phyloP scores from a whole-genome alignment of 148 eudicot genomes.

The Talinum fruticosum region DNA sequence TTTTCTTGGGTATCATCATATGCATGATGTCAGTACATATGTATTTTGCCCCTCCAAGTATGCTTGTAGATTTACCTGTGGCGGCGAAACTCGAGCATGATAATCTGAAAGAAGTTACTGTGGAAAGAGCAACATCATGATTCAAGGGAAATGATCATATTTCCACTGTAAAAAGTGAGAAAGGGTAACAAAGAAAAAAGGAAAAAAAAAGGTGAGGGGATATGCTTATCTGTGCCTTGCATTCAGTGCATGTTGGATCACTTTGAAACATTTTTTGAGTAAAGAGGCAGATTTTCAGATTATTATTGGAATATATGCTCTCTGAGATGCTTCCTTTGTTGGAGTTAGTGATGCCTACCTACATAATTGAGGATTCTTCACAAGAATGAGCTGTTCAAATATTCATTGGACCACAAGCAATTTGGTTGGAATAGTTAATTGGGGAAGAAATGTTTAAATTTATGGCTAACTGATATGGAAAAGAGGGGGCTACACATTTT shows the following conservation, averaged over 20 bases:
- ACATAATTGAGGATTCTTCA: not conserved
- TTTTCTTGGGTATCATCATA: conserved; percentile 85
- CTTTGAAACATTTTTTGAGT: conserved; percentile 3
- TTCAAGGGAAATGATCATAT: not conserved
- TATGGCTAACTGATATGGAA: too few species aligned
- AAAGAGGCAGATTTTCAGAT: not conserved
- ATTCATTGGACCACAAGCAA: not conserved
- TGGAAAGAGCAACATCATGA: conserved; percentile 61
- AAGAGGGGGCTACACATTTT: not conserved
- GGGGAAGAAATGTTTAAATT: too few species aligned
- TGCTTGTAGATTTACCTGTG: conserved; percentile 68
- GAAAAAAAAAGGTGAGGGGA: not conserved
- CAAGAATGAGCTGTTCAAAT: not conserved
- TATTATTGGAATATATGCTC: conserved; percentile 3
- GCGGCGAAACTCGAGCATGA: conserved; percentile 43
- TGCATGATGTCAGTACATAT: conserved; percentile 96
- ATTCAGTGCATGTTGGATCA: not conserved
- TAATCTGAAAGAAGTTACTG: conserved; percentile 45
- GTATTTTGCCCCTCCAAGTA: conserved; percentile 85
- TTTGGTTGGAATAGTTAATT: not conserved
- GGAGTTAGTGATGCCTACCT: not conserved
- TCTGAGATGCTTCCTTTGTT: conserved; percentile 17
- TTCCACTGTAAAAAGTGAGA: not conserved
- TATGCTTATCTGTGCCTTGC: not conserved
- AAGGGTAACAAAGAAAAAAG: not conserved